These are phyloP conservation scores for Beauveria brongniartii DNA, from an alignment of 2,329 filamentous ascomycete genomes.

Conservation along the genomic window DNA sequence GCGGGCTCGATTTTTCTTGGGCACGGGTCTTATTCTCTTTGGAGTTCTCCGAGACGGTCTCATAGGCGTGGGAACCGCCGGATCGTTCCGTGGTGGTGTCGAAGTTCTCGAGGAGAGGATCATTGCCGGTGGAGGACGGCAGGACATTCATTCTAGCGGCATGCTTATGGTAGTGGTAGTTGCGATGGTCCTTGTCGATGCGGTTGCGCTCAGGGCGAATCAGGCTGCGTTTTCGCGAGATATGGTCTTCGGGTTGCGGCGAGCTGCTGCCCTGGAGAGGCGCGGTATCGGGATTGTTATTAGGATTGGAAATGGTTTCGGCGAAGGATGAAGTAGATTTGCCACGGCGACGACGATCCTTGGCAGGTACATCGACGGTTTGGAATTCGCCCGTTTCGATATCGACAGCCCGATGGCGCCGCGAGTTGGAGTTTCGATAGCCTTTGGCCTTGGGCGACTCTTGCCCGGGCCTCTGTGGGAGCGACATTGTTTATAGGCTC, in stretches of 20 bases:
- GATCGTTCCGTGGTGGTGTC: slow-evolving; percentile 54
- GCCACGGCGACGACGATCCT: slow-evolving; percentile 43
- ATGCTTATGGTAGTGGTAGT: slow-evolving; percentile 94
- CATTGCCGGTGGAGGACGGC: slow-evolving; percentile 87
- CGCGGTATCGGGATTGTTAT: slow-evolving; percentile 43
- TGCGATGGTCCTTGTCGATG: slow-evolving; percentile 80
- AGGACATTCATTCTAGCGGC: slow-evolving; percentile 85
- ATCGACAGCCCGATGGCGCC: slow-evolving; percentile 33
- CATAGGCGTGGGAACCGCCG: slow-evolving; percentile 36
- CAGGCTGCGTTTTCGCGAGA: slow-evolving; percentile 73
- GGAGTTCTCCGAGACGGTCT: slow-evolving; percentile 38
- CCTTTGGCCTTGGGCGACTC: background rate
- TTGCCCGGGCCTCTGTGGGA: slow-evolving; percentile 5
- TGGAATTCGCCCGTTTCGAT: slow-evolving; percentile 56
- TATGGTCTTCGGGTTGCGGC: slow-evolving; percentile 23
- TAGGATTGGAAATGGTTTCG: slow-evolving; percentile 48
- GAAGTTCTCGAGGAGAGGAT: slow-evolving; percentile 74
- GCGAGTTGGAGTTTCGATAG: slow-evolving; percentile 6
- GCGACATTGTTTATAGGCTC: slow-evolving; percentile 8
- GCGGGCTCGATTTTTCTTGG: slow-evolving; percentile 22
- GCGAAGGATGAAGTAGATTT: slow-evolving; percentile 50
- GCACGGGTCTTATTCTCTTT: slow-evolving; percentile 22
- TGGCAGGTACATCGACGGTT: slow-evolving; percentile 25
- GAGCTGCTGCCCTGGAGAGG: slow-evolving; percentile 2
- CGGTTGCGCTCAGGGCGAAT: slow-evolving; percentile 82